Conservation (phyloP, 2,329 filamentous ascomycete species). For the Rhynchosporium agropyri region DNA sequence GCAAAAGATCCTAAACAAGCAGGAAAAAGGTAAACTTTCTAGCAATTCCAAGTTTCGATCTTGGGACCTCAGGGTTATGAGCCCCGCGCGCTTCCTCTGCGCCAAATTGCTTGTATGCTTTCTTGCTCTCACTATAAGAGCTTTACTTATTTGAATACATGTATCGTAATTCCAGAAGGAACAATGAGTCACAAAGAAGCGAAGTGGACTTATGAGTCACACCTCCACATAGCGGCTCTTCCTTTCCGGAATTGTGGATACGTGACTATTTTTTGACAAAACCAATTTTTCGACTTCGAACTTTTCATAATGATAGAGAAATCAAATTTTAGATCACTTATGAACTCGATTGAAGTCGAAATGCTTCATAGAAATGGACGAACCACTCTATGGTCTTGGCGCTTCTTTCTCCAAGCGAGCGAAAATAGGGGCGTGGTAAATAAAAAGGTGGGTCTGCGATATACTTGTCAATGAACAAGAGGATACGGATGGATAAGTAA, state of each 20-base stretch:
- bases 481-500: too few species aligned
- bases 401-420: background rate
- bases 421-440: conserved; percentile 5
- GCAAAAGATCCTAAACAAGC: background rate
- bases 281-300: background rate
- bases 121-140: background rate
- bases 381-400: background rate
- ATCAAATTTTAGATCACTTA: background rate
- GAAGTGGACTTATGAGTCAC: conserved; percentile 7
- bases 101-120: conserved; percentile 17
- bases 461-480: background rate
- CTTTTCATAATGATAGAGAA: background rate
- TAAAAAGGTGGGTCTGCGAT: background rate
- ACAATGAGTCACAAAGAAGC: conserved; percentile 11
- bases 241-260: background rate
- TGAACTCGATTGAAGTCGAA: background rate
- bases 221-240: background rate
- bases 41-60: conserved; percentile 22
- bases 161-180: background rate
- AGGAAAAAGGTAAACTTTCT: background rate
- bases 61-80: conserved; percentile 22
- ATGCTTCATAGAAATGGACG: background rate
- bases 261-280: background rate
- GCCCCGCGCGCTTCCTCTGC: conserved; percentile 21
- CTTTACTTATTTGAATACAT: conserved; percentile 3